Evolutionary conservation across 2,329 filamentous ascomycete genomes (phyloP), one percentile per base, ranked within the genome.

Genomic region (Calonectria leucothoes): DNA sequence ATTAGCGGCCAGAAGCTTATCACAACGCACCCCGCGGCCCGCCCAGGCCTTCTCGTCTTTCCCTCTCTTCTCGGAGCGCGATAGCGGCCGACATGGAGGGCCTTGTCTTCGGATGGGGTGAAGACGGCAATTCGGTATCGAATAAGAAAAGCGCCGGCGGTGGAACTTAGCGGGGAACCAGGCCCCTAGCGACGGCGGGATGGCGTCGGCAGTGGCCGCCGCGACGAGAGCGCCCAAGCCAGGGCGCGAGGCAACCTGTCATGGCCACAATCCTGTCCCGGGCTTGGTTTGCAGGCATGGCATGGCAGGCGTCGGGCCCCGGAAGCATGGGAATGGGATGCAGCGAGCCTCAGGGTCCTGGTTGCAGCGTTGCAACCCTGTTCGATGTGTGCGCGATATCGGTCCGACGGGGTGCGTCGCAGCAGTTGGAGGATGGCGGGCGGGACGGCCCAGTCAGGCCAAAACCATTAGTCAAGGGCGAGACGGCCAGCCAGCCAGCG

Each of bases 1-100:
- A 61, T n/a, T 52, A 61, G 55, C 33, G 55, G 35, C 55, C 55
- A 33, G 70, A 66, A 79, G 74, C 77, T 79, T 79, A 75, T 79
- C 77, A 77, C 6, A 17, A 57, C 23, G 64, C 65, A 66, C 65
- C 27, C 23, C 35, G 45, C 33, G 69, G 42, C 67, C 67, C 67
- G 67, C 67, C 55, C 15, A 52, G 45, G 29, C 27, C n/a, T n/a
- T n/a, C n/a, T n/a, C n/a, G n/a, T n/a, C n/a, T n/a, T 33, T 17
- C 39, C 17, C 51, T 65, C 68, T 10, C 29, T 6, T 67, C 69
- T 71, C 70, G 66, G 70, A 49, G 66, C 70, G 70, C 70, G 66
- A 51, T 52, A 51, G 64, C 55, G 57, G 55, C 55, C n/a, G 33
- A 29, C 49, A 68, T 48, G 29, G 49, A 55, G 39, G 29, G 17